Percentiles rank a stretch among this genome's conserved stretches.
Evolutionary conservation across 2,329 filamentous ascomycete genomes (phyloP).

Genomic region (Fusarium burgessii): DNA sequence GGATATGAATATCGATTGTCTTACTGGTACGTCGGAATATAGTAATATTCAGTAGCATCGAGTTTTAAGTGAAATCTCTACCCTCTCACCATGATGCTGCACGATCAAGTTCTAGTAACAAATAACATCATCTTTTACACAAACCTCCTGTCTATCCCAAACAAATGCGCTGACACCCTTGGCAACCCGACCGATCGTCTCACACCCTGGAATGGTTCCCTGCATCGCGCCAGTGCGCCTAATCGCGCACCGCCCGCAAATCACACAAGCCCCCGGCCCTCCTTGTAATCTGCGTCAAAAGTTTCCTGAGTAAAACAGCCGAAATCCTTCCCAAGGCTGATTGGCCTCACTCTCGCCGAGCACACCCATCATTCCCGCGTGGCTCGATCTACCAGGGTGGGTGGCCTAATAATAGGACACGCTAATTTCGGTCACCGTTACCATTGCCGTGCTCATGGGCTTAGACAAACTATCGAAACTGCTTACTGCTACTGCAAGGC

Average conservation of each 20-base stretch:
- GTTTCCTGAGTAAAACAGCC: slow-evolving; percentile 19
- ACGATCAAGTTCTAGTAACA: neutral
- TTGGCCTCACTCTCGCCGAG: slow-evolving; percentile 23
- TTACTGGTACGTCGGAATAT: neutral
- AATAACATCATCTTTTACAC: neutral
- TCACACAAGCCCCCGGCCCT: slow-evolving; percentile 32
- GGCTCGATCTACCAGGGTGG: slow-evolving; percentile 28
- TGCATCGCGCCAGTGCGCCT: slow-evolving; percentile 45
- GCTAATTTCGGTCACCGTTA: slow-evolving; percentile 18
- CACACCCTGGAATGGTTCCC: slow-evolving; percentile 25
- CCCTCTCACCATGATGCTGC: neutral
- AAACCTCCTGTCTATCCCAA: neutral
- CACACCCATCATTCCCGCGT: slow-evolving; percentile 20
- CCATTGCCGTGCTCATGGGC: slow-evolving; percentile 14
- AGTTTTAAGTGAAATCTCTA: neutral
- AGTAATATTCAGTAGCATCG: neutral
- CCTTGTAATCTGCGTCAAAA: slow-evolving; percentile 31
- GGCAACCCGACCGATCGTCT: slow-evolving; percentile 26
- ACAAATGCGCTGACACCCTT: slow-evolving; percentile 15
- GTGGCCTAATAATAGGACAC: slow-evolving; percentile 39
- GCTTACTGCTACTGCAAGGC: slow-evolving; percentile 39
- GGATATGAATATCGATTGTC: slow-evolving; percentile 1
- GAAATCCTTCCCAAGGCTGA: slow-evolving; percentile 19
- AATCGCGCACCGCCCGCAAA: slow-evolving; percentile 44
- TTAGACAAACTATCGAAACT: slow-evolving; percentile 26